phyloP scores from a whole-genome alignment of 2,329 filamentous ascomycete species.

The Colletotrichum godetiae region DNA sequence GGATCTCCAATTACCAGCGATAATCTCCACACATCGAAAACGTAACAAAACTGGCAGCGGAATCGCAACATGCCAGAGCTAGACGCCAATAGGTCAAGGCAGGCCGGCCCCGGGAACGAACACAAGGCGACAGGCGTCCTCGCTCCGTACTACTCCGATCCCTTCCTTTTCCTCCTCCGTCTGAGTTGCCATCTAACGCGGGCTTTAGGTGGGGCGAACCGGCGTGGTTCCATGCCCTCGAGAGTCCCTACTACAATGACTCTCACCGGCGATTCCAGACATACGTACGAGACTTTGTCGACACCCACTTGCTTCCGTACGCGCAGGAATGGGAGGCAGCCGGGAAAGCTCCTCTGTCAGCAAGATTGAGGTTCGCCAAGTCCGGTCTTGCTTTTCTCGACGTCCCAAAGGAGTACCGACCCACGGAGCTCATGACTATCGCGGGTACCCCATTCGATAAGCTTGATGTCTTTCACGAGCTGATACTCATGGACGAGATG shows the following conservation, averaged over 20 bases:
- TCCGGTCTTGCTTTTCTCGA: constrained; percentile 52
- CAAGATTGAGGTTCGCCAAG: constrained; percentile 48
- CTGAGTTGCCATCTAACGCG: neutral
- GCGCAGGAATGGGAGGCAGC: constrained; percentile 73
- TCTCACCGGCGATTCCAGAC: constrained; percentile 70
- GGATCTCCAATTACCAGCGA: neutral
- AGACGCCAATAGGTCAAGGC: neutral
- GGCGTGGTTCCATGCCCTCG: constrained; percentile 42
- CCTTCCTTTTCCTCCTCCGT: neutral
- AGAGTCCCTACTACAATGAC: constrained; percentile 70
- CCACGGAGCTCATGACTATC: constrained; percentile 44
- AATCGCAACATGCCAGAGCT: neutral
- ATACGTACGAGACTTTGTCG: constrained; percentile 67
- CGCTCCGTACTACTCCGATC: constrained; percentile 10
- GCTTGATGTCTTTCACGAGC: constrained; percentile 67
- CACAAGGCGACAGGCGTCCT: neutral
- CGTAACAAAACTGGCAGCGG: neutral
- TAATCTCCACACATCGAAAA: neutral
- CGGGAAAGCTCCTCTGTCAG: constrained; percentile 59
- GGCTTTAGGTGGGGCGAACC: constrained; percentile 39
- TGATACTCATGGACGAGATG: constrained; percentile 67
- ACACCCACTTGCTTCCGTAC: constrained; percentile 66
- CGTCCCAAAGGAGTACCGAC: constrained; percentile 48
- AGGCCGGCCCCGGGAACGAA: neutral
- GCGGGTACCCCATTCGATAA: constrained; percentile 56